Evolutionary conservation across 371 early-diverging fungal species (phyloP).

Genomic region (Mortierella polycephala): DNA sequence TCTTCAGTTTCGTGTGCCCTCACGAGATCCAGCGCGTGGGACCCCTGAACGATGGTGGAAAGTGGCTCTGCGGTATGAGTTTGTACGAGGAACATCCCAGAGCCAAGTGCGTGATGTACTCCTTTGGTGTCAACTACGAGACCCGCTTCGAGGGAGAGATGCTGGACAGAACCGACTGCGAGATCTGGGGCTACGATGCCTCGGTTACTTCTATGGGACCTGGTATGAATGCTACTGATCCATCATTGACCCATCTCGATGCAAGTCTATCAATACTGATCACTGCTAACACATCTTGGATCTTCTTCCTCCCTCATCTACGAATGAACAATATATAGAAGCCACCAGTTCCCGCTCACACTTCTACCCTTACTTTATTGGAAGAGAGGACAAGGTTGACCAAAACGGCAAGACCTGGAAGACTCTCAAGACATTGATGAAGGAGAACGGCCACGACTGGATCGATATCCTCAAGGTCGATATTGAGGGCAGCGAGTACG

Average conservation of each 20-base stretch:
- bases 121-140: slow-evolving; percentile 47
- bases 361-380: slow-evolving; percentile 32
- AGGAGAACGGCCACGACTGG: slow-evolving; percentile 35
- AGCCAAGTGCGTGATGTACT: slow-evolving; percentile 46
- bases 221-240: slow-evolving; percentile 22
- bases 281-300: not conserved
- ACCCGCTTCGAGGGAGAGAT: slow-evolving; percentile 50
- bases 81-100: slow-evolving; percentile 42
- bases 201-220: slow-evolving; percentile 34
- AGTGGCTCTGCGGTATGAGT: slow-evolving; percentile 50
- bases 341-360: slow-evolving; percentile 11
- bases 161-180: slow-evolving; percentile 42
- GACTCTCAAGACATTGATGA: slow-evolving; percentile 21
- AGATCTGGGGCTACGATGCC: slow-evolving; percentile 48
- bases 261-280: too few species aligned
- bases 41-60: slow-evolving; percentile 43
- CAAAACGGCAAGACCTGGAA: slow-evolving; percentile 11
- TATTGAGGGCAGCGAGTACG: slow-evolving; percentile 24
- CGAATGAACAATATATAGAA: slow-evolving; percentile 3
- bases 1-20: slow-evolving; percentile 29
- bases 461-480: slow-evolving; percentile 34
- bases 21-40: slow-evolving; percentile 49
- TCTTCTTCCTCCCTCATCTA: not conserved
- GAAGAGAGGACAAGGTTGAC: slow-evolving; percentile 12
- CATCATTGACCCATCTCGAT: not conserved